Evolutionary conservation across 1,284 basidiomycete species (phyloP), one percentile per base, ranked within the genome.

Genomic region (Cerioporus squamosus): DNA sequence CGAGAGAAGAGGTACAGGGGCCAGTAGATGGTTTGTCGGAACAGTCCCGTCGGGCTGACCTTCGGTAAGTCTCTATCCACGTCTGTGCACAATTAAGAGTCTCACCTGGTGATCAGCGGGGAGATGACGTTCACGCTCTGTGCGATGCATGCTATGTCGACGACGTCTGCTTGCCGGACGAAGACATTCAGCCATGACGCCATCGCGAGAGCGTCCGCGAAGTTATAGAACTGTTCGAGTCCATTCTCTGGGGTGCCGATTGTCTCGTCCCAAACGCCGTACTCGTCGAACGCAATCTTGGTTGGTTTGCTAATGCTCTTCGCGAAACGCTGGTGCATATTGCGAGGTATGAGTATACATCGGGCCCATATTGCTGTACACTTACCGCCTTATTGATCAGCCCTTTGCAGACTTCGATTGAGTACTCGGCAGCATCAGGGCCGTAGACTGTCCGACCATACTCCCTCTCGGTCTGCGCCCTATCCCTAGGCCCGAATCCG

Each of bases 131-230:
- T 84, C 51, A 84, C 81, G 31, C 72, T 81, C 76, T 89, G 86
- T 1, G 86, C 85, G 46, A 87, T 80, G 66, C 86, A 87, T 0
- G 86, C 86, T 51, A 88, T 84, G 53, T 81, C 81, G 44, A 87
- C 80, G 24, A 85, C 75, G 63, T 85, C 81, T 7, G 81, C 80
- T 57, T 88, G 85, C 18, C 86, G 76, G 17, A 88, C 79, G 58
- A 88, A 83, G 14, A 86, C 78, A 68, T 87, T 86, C 60, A 89
- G 71, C 85, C 86, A 89, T 1, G 83, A 78, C 5, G 81, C 81
- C 67, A 75, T 75, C 63, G 83, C 85, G 1, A 88, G 76, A 50
- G 85, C 84, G 68, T 88, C 86, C 5, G 84, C 83, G 33, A 84
- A 76, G 62, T 84, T 83, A 69, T 88, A 88, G 57, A 75, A 77